Evolutionary conservation across 345 rosid genomes (phyloP).

Genomic region (Arabis hirsuta): DNA sequence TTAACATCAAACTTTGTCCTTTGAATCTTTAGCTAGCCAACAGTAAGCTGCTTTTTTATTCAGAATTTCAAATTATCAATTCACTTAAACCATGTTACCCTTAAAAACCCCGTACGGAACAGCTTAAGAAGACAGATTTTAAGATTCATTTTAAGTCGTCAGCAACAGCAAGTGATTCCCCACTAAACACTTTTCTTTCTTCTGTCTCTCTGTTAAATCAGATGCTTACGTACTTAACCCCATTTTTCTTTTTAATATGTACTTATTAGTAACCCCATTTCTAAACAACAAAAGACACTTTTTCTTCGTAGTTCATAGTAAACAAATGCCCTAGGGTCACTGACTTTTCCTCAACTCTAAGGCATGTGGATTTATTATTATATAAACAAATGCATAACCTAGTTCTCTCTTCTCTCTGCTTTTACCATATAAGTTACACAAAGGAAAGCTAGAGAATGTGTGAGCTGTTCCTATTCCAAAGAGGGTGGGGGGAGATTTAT

Average conservation of each 20-base stretch:
- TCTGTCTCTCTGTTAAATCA: conserved; percentile 44
- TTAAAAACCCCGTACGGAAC: conserved; percentile 40
- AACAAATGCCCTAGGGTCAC: conserved; percentile 44
- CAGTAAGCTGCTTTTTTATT: conserved; percentile 35
- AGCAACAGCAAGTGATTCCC: conserved; percentile 45
- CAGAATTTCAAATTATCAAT: neutral
- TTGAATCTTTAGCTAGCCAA: conserved; percentile 36
- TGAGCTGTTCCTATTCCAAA: conserved; percentile 46
- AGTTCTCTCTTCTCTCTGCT: conserved; percentile 33
- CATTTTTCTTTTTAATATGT: neutral
- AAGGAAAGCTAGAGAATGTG: conserved; percentile 25
- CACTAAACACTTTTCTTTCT: conserved; percentile 41
- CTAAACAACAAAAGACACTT: conserved; percentile 42
- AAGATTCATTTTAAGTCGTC: conserved; percentile 33
- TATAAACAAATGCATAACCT: conserved; percentile 31
- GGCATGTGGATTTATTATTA: conserved; percentile 30
- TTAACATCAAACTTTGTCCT: conserved; percentile 34
- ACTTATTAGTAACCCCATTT: conserved; percentile 17
- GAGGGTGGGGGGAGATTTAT: conserved; percentile 42
- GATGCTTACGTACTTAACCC: conserved; percentile 46
- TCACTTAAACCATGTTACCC: conserved; percentile 29
- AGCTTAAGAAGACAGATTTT: conserved; percentile 39
- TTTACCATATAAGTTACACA: conserved; percentile 31
- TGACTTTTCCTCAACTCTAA: conserved; percentile 46
- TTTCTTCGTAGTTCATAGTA: conserved; percentile 20